Base-by-base conservation (phyloP, 1,284 basidiomycete genomes). In the Rhodotorula sp. region DNA sequence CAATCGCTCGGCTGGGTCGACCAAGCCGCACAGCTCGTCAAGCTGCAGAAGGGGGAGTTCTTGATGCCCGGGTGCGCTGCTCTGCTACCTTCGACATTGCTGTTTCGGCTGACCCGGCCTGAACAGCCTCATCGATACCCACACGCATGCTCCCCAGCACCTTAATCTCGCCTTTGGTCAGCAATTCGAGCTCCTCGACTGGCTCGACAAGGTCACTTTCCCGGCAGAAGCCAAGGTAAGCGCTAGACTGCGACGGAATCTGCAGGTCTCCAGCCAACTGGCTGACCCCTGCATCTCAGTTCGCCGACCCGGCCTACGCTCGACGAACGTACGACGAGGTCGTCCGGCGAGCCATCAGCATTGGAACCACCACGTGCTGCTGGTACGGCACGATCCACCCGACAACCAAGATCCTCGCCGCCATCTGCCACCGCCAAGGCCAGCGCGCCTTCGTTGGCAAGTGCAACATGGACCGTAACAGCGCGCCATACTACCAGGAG, bases 401-500 rank as follows among this genome's bases (percentile, higher is more conserved):
- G 25, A 87, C 90, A 0, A 92, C 91, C 14, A 91, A 91, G 81
- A 83, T 87, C 49, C 87, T 98, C 1, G 93, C 92, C 3, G 87
- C 92, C 60, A 86, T 91, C 42, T 87, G 91, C 54, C 85, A 89
- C 76, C 80, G 82, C 44, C 83, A 83, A 76, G 92, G 94, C 27
- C 94, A 97, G 82, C 87, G 95, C 60, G 93, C 91, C 0, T 90
- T 93, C 77, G 87, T 93, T 59, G 93, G 92, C 56, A 84, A 96
- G 89, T 97, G 95, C 82, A 94, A 92, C 83, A 97, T 98, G 93
- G 87, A 97, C 83, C 86, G 89, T 34, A 86, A 94, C 78, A 85
- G 84, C 55, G 88, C 91, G 0, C 81, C 84, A 17, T 83, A 87
- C 79, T 97, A 96, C 81, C 81, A 89, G 76, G 93, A 97, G 81